Evolutionary conservation across 75 land plant genomes (phyloP).

Genomic region (Cupressus sempervirens): DNA sequence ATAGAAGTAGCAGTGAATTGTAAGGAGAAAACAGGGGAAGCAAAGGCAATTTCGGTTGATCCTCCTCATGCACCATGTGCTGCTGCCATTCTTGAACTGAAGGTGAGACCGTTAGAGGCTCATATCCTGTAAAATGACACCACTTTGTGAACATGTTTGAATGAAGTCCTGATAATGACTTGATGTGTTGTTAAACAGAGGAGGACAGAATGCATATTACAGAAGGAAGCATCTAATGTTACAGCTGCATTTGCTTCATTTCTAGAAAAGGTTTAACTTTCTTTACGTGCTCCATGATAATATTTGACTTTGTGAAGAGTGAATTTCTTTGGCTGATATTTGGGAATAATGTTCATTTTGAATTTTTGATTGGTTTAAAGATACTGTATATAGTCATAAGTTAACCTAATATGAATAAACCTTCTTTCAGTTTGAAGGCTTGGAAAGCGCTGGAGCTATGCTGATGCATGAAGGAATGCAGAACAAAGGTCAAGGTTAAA

Average conservation of each 20-base stretch:
- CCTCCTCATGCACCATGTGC: slow-evolving; percentile 27
- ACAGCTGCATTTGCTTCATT: slow-evolving; percentile 25
- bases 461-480: not conserved
- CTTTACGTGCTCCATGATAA: not conserved
- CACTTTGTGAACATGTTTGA: not conserved
- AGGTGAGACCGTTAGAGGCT: slow-evolving; percentile 16
- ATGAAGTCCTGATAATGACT: not conserved
- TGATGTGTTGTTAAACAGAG: slow-evolving; percentile 9
- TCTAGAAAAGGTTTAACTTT: slow-evolving; percentile 21
- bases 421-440: not conserved
- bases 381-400: not conserved
- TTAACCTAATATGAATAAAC: slow-evolving; percentile 1
- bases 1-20: not conserved
- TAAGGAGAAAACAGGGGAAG: not conserved
- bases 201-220: slow-evolving; percentile 15
- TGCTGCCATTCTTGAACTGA: slow-evolving; percentile 21
- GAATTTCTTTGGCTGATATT: not conserved
- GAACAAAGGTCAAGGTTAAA: slow-evolving; percentile 7
- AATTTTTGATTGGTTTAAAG: not conserved
- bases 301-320: not conserved
- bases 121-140: not conserved
- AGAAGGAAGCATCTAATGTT: slow-evolving; percentile 25
- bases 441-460: not conserved
- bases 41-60: slow-evolving; percentile 8
- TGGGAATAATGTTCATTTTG: not conserved